phyloP scores from a whole-genome alignment of 352 stramenopile species.

The Phytophthora pisi region DNA sequence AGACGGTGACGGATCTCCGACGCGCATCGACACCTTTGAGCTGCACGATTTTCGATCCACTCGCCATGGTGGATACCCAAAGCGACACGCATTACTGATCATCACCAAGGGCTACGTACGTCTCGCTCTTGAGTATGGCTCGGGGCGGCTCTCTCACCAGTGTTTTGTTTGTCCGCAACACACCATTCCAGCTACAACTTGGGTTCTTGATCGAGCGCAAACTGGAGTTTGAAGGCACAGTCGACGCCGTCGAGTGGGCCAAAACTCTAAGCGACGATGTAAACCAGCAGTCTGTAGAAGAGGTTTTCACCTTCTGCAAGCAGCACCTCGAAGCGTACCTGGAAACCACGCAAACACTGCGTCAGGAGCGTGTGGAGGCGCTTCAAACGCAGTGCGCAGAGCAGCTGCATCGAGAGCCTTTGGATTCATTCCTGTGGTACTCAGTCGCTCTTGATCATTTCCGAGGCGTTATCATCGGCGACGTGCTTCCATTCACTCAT shows the following conservation, averaged over 20 bases:
- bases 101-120: conserved; percentile 41
- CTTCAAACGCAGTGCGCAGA: conserved; percentile 7
- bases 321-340: conserved; percentile 21
- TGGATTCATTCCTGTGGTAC: conserved; percentile 34
- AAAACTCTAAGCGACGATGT: conserved; percentile 13
- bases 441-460: conserved; percentile 50
- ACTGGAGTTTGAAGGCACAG: conserved; percentile 20
- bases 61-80: conserved; percentile 43
- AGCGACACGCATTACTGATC: conserved; percentile 39
- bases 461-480: conserved; percentile 38
- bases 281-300: conserved; percentile 8
- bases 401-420: conserved; percentile 6
- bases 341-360: conserved; percentile 2
- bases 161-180: not conserved
- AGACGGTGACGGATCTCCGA: conserved; percentile 10
- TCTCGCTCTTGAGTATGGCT: not conserved
- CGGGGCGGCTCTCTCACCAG: not conserved
- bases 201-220: conserved; percentile 44
- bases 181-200: conserved; percentile 39
- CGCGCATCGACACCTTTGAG: conserved; percentile 29
- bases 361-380: conserved; percentile 6
- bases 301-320: conserved; percentile 16
- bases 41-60: conserved; percentile 45
- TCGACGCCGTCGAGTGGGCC: conserved; percentile 11
- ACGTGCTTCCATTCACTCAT: conserved; percentile 15